Evolutionary conservation across 1,284 basidiomycete genomes (phyloP), one percentile per base, ranked within the genome.

Genomic region (Porodaedalea pini): DNA sequence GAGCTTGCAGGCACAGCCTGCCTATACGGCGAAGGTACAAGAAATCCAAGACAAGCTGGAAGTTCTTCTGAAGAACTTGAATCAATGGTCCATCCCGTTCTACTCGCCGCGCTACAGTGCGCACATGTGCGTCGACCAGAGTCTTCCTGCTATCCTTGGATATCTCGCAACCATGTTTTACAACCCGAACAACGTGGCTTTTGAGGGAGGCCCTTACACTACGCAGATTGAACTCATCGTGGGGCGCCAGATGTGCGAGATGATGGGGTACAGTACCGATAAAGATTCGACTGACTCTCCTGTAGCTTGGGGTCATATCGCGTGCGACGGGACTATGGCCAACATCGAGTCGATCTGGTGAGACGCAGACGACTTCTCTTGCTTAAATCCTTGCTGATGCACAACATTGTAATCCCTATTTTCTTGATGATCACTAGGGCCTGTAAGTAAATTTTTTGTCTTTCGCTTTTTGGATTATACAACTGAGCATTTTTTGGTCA

Each of bases 301-400:
- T 2, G 56, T 54, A 4, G 66, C 64, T 13, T 79, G 77, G 77
- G 78, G 77, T 1, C 78, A 79, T 61, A 73, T 79, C 47, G 69
- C 75, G 5, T 73, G 70, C 40, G 77, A 70, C 48, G 77, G 78
- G 11, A 70, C 75, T 11, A 65, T 79, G 7, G 77, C 77, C 0
- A 79, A 79, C 57, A 54, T 78, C 54, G 77, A 80, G 63, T 75
- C 77, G 4, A 73, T 78, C 52, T 78, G 77, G 76, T 73, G 55
- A 51, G 72, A 43, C 21, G 25, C n/a, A 19, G 58, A 34, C 6
- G 23, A 57, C 40, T 43, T 51, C 21, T 39, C n/a, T 13, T 54
- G 23, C 19, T 31, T 15, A n/a, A 21, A 54, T n/a, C 25, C n/a
- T 34, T 39, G 57, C 39, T 2, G 43, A 53, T 44, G n/a, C n/a